These are phyloP conservation scores for Dictyostelium citrinum DNA, from an alignment of 78 protist genomes.

Conservation along the genomic window DNA sequence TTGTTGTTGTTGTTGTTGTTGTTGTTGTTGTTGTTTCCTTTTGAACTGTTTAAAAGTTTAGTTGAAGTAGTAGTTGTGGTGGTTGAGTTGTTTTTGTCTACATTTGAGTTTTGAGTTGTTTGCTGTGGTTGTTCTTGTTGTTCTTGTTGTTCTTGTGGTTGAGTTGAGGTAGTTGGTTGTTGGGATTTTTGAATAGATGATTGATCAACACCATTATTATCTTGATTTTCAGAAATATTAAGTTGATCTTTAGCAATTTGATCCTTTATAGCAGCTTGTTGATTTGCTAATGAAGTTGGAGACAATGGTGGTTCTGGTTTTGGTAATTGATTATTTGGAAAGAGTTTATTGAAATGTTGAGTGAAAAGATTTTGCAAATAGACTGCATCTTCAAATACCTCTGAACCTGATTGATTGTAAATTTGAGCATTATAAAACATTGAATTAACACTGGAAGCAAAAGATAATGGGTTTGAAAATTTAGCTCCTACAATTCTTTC, in stretches of 20 bases:
- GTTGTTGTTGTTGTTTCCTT: background rate
- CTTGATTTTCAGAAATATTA: background rate
- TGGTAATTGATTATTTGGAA: slow-evolving; percentile 34
- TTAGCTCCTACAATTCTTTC: slow-evolving; percentile 20
- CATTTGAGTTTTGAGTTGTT: background rate
- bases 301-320: slow-evolving; percentile 70
- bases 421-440: slow-evolving; percentile 74
- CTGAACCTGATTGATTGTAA: slow-evolving; percentile 61
- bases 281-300: background rate
- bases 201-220: background rate
- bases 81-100: background rate
- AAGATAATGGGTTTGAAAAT: slow-evolving; percentile 21
- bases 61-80: background rate
- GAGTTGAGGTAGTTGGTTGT: background rate
- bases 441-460: slow-evolving; percentile 37
- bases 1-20: background rate
- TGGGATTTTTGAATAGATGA: background rate
- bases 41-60: background rate
- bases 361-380: slow-evolving; percentile 47
- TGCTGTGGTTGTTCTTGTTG: background rate
- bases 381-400: slow-evolving; percentile 73
- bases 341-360: slow-evolving; percentile 11
- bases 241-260: background rate
- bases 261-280: background rate
- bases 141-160: background rate